Base-by-base conservation (phyloP, 2,329 filamentous ascomycete species). In the Neopestalotiopsis clavispora region DNA sequence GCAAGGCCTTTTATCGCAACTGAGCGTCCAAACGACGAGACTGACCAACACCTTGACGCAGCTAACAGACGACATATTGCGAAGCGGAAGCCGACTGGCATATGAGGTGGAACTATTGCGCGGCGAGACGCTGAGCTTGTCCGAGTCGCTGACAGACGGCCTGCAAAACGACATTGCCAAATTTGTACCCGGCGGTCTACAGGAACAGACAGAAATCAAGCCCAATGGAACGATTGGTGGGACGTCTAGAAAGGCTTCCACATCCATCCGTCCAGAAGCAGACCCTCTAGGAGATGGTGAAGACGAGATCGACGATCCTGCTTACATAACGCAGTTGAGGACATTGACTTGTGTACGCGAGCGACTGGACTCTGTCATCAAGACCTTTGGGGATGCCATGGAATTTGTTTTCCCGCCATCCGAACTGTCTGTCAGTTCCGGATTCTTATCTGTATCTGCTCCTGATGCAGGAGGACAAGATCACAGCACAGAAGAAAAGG, bases 51-150 rank as follows among this genome's bases (percentile, higher is more conserved):
- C 91, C 60, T 86, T 99, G 69, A 97, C 94, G 40, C 91, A 95
- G 76, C 85, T 98, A 69, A 98, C 96, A 12, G 95, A 99, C 79
- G 96, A 98, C 74, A 98, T 99, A 71, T 82, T 99, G 71, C 89
- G 96, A 68, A 95, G 94, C 75, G 94, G 95, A 32, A 94, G 93
- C 72, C 88, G 95, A 4, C 84, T 99, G 68, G 94, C 95, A 23
- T 99, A 99, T 77, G 94, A 98, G 80, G 95, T 98, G 23, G 95
- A 98, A 80, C 88, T 98, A 20, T 81, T 98, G 63, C 89, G 94
- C n/a, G 95, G 95, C 71, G 95, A 98, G 80, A 92, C 94, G 2
- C 82, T 94, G 61, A 87, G 92, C n/a, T 83, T 98, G 45, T 90
- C 91, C 0, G 95, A 98, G 77, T 87, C 91, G 1, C 83, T 98